phyloP scores from a whole-genome alignment of 2,329 filamentous ascomycete genomes.

The Biscogniauxia sp. region DNA sequence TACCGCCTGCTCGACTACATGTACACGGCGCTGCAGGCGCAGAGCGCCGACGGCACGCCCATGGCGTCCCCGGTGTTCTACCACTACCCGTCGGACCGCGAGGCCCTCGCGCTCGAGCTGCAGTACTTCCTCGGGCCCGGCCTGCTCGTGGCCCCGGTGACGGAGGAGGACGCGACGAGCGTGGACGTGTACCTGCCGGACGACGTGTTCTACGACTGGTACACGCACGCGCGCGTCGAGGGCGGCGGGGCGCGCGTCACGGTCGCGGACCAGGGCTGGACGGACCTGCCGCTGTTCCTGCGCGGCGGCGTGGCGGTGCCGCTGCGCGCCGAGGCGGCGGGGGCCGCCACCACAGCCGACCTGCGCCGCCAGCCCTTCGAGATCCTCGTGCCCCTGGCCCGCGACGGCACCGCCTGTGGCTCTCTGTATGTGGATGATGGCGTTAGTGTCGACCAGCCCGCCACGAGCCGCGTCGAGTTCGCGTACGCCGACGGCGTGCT shows the following conservation, averaged over 20 bases:
- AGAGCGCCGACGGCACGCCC: conserved; percentile 61
- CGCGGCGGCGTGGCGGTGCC: conserved; percentile 65
- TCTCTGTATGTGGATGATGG: conserved; percentile 78
- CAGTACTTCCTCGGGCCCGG: conserved; percentile 48
- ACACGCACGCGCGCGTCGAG: conserved; percentile 45
- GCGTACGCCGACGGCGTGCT: conserved; percentile 54
- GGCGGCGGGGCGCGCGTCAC: conserved; percentile 40
- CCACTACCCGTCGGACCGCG: conserved; percentile 54
- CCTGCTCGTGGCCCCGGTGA: conserved; percentile 46
- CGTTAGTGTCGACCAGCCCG: conserved; percentile 58
- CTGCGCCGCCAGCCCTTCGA: conserved; percentile 66
- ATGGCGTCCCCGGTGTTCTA: conserved; percentile 68
- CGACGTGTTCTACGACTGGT: conserved; percentile 49
- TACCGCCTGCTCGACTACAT: conserved; percentile 73
- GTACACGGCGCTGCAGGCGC: conserved; percentile 66
- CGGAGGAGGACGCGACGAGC: conserved; percentile 40
- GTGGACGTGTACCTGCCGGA: conserved; percentile 47
- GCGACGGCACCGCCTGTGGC: conserved; percentile 62
- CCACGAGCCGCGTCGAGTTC: conserved; percentile 59
- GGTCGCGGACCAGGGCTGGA: conserved; percentile 39
- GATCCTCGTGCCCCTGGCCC: conserved; percentile 65
- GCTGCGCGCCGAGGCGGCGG: conserved; percentile 51
- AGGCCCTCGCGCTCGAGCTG: conserved; percentile 40
- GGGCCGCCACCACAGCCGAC: conserved; percentile 56
- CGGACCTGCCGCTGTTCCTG: conserved; percentile 65